Conservation (phyloP, 371 early-diverging fungal species). For the Circinella minor region DNA sequence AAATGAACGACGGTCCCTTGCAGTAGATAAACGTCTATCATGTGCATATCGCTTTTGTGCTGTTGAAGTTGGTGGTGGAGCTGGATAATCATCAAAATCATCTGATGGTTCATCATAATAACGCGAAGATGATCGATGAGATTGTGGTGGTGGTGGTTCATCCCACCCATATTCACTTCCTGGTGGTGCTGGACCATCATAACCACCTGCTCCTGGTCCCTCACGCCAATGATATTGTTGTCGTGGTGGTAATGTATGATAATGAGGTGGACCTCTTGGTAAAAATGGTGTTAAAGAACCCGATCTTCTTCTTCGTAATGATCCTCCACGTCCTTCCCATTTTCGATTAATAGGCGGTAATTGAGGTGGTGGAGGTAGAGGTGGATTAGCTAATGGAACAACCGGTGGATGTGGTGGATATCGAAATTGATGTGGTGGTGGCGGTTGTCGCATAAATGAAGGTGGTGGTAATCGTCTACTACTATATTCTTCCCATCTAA, state of each 20-base stretch:
- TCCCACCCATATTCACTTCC: conserved; percentile 1
- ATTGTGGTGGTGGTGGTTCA: conserved; percentile 1
- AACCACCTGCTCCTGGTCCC: neutral
- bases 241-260: conserved; percentile 2
- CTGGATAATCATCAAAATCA: conserved; percentile 4
- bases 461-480: conserved; percentile 7
- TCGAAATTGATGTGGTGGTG: neutral
- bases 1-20: conserved; percentile 9
- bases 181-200: neutral
- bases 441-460: neutral
- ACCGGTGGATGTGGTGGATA: neutral
- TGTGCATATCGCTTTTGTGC: conserved; percentile 3
- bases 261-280: conserved; percentile 2
- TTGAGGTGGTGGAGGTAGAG: neutral
- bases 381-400: neutral
- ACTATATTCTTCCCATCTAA: neutral
- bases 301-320: conserved; percentile 4
- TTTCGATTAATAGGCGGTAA: neutral
- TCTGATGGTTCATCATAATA: conserved; percentile 11
- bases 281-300: conserved; percentile 3
- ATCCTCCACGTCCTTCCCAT: conserved; percentile 3
- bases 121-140: neutral
- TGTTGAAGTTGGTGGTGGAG: neutral
- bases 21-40: conserved; percentile 1
- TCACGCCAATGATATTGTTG: conserved; percentile 1